Conservation (phyloP, 768 basidiomycete genomes). For the Termitomyces sp. region DNA sequence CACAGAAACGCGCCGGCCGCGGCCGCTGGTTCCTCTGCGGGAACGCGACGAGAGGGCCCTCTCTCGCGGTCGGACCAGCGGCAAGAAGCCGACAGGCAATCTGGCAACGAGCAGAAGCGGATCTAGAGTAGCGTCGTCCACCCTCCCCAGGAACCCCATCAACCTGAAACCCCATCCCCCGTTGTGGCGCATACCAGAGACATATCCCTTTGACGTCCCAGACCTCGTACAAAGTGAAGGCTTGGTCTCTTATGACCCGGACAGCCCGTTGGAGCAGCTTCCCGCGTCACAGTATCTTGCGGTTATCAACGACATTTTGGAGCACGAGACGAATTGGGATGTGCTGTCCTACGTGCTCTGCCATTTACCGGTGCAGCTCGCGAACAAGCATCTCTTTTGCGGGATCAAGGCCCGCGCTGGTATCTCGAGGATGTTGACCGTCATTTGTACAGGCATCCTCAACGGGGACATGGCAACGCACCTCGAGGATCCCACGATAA, state of each 20-base stretch:
- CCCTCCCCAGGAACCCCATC: conserved; percentile 20
- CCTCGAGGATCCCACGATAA: conserved; percentile 54
- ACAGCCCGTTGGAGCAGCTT: conserved; percentile 39
- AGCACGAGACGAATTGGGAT: conserved; percentile 85
- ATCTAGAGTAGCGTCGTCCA: conserved; percentile 28
- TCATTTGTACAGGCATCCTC: conserved; percentile 63
- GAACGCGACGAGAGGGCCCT: conserved; percentile 46
- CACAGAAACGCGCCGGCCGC: conserved; percentile 35
- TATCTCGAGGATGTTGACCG: conserved; percentile 56
- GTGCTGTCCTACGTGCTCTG: conserved; percentile 87
- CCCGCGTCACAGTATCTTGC: conserved; percentile 72
- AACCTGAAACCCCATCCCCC: conserved; percentile 37
- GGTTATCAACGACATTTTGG: conserved; percentile 58
- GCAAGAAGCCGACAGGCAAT: conserved; percentile 29
- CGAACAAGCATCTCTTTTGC: conserved; percentile 96
- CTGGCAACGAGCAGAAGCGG: conserved; percentile 8
- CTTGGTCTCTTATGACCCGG: conserved; percentile 59
- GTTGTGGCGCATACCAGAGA: conserved; percentile 70
- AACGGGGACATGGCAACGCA: conserved; percentile 50
- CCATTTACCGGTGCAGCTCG: conserved; percentile 84
- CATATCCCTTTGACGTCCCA: conserved; percentile 46
- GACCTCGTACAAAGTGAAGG: conserved; percentile 65
- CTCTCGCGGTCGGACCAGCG: conserved; percentile 46
- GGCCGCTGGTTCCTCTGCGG: conserved; percentile 38
- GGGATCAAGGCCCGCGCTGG: conserved; percentile 72